phyloP scores from a whole-genome alignment of 139 green algal genomes.

The Tetradesmus lagerheimii region DNA sequence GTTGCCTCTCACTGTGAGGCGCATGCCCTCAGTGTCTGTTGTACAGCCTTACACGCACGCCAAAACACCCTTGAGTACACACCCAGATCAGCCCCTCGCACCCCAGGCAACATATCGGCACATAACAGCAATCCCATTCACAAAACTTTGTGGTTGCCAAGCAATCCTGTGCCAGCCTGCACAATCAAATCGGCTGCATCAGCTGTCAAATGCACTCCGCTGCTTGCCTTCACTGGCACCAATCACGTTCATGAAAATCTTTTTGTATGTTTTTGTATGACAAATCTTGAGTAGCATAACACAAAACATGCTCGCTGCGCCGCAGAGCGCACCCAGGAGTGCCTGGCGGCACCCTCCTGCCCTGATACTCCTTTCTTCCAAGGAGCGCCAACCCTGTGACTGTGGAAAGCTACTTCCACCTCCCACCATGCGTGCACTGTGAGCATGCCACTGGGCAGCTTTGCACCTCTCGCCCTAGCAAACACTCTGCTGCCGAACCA shows the following conservation, averaged over 20 bases:
- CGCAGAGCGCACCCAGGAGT: not conserved
- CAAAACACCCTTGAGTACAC: not conserved
- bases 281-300: not conserved
- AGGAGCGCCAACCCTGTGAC: not conserved
- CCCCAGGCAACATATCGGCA: not conserved
- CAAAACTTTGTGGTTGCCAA: not conserved
- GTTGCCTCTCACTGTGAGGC: too few relatives aligned
- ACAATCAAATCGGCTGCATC: not conserved
- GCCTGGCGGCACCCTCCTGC: not conserved
- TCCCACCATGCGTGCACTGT: not conserved
- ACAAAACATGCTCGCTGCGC: not conserved
- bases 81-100: not conserved
- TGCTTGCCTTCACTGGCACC: not conserved
- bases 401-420: not conserved
- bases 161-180: not conserved
- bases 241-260: not conserved
- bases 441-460: not conserved
- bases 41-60: not conserved
- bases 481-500: not conserved
- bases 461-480: not conserved
- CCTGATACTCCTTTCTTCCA: not conserved
- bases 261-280: not conserved
- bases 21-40: not conserved
- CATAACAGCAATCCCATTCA: not conserved
- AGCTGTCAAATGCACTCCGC: not conserved